Conservation (phyloP, 768 basidiomycete genomes). For the Boletales sp. region DNA sequence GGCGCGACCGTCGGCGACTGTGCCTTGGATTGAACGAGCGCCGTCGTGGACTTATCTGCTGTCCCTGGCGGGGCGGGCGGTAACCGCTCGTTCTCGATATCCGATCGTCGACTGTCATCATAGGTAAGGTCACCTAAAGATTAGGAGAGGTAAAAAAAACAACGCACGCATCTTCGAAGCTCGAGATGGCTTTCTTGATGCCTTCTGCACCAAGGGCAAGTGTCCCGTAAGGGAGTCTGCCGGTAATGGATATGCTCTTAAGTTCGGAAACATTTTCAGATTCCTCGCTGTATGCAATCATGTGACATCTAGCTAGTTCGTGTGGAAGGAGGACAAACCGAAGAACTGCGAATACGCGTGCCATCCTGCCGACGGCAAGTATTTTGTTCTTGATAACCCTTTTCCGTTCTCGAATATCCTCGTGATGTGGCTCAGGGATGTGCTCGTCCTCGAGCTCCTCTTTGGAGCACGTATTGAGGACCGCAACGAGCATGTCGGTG, state of each 20-base stretch:
- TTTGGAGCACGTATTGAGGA: constrained; percentile 92
- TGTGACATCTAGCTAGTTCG: neutral
- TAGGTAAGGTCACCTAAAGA: neutral
- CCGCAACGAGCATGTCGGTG: constrained; percentile 96
- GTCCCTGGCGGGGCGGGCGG: constrained; percentile 25
- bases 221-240: constrained; percentile 49
- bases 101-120: constrained; percentile 18
- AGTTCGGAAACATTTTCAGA: constrained; percentile 73
- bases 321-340: constrained; percentile 38
- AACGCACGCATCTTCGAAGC: constrained; percentile 63
- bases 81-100: constrained; percentile 28
- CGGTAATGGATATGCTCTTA: constrained; percentile 54
- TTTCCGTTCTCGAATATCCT: constrained; percentile 38
- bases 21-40: constrained; percentile 3
- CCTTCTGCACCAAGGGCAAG: constrained; percentile 64
- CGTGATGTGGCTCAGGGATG: constrained; percentile 21
- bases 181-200: constrained; percentile 68
- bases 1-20: neutral
- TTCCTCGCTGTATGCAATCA: constrained; percentile 40
- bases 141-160: neutral
- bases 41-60: constrained; percentile 5
- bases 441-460: constrained; percentile 86
- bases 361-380: constrained; percentile 65
- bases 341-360: constrained; percentile 62
- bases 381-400: constrained; percentile 73